These are phyloP conservation scores for Alopecurus myosuroides DNA, from an alignment of 176 grass and related monocot genomes.

Conservation along the genomic window DNA sequence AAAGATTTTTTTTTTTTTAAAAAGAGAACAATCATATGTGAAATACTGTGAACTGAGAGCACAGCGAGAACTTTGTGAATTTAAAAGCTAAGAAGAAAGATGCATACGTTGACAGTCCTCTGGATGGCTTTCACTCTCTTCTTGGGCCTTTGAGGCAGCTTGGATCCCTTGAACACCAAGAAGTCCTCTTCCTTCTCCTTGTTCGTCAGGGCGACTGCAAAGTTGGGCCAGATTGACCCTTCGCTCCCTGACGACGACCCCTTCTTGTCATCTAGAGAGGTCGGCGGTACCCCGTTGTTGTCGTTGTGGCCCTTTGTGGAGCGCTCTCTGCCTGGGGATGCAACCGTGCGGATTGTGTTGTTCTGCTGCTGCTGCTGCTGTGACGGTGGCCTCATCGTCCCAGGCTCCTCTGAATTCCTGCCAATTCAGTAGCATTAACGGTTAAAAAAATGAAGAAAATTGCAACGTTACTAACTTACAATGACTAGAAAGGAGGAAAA, in stretches of 20 bases:
- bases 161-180: slow-evolving; percentile 87
- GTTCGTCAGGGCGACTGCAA: slow-evolving; percentile 63
- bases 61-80: slow-evolving; percentile 10
- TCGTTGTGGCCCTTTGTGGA: slow-evolving; percentile 26
- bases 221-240: slow-evolving; percentile 73
- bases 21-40: neutral
- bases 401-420: slow-evolving; percentile 58
- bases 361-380: slow-evolving; percentile 48
- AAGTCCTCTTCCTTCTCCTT: slow-evolving; percentile 99
- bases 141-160: slow-evolving; percentile 87
- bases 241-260: slow-evolving; percentile 72
- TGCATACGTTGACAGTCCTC: slow-evolving; percentile 76
- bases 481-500: neutral
- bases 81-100: neutral
- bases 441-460: slow-evolving; percentile 21
- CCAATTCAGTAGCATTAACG: slow-evolving; percentile 4
- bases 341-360: slow-evolving; percentile 19
- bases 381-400: slow-evolving; percentile 40
- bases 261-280: slow-evolving; percentile 57
- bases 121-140: slow-evolving; percentile 94
- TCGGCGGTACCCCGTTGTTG: slow-evolving; percentile 21
- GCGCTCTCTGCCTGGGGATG: slow-evolving; percentile 39
- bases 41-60: slow-evolving; percentile 11
- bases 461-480: neutral
- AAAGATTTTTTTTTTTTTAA: too few species aligned